Evolutionary conservation across 2,329 filamentous ascomycete species (phyloP), one percentile per base, ranked within the genome.

Genomic region (Trichoderma pleuroti): DNA sequence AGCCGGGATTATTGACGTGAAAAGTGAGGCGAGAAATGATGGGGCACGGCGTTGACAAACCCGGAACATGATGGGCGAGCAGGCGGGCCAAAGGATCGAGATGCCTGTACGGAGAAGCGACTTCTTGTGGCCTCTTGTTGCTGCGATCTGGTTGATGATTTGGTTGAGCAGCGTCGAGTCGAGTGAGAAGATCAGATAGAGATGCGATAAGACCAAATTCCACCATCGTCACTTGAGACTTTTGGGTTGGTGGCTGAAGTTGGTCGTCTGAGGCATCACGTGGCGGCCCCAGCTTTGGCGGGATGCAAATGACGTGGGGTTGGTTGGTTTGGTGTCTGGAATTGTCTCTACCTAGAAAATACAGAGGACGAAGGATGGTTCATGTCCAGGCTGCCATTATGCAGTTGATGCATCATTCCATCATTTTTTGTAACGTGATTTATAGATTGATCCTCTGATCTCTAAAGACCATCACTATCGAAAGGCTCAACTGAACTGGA

Each of bases 21-120:
- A 49, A 57, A 18, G 24, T 24, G 56, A 52, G 56, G 63, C 63
- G 63, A 24, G 6, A 18, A 18, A 39, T 26, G 28, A 16, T 18
- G 34, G 30, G 39, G 56, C 34, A 39, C 16, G 59, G 59, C 32
- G 30, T 57, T 49, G 54, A 70, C 71, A 42, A 70, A 74, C 74
- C 54, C 71, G 72, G 71, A 74, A 74, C 73, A 75, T 75, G 71
- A 39, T 63, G 61, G 52, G 67, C 26, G 30, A 67, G 30, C 28
- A 56, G 46, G 12, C 21, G 3, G 18, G 21, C 21, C 30, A 24
- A 28, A 49, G 12, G 26, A 34, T 28, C 18, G 24, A 3, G 26
- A 34, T 42, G 11, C 21, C 18, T 49, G 63, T 24, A 16, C 11
- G 6, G 18, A 9, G n/a, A 12, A 34, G 32, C 18, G 28, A 8